phyloP scores from a whole-genome alignment of 2,329 filamentous ascomycete genomes.

The Biscogniauxia mediterranea region DNA sequence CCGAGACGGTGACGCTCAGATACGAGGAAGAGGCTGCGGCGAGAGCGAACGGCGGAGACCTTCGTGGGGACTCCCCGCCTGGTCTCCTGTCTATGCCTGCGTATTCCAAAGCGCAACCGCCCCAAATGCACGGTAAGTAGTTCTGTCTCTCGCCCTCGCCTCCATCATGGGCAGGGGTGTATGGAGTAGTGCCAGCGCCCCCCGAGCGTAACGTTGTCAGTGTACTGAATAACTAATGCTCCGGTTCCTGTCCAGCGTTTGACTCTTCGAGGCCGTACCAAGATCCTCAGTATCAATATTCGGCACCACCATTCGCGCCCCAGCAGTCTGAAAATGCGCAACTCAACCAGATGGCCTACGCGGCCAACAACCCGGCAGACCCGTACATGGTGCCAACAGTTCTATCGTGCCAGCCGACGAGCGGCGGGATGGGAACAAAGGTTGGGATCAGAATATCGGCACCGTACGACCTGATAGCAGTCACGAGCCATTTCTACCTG shows the following conservation, averaged over 20 bases:
- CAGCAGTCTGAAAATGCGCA: slow-evolving; percentile 53
- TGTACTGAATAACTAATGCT: slow-evolving; percentile 14
- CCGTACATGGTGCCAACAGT: slow-evolving; percentile 68
- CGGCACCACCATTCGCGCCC: slow-evolving; percentile 44
- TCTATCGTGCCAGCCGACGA: slow-evolving; percentile 66
- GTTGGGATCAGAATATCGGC: slow-evolving; percentile 73
- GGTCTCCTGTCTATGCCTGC: slow-evolving; percentile 73
- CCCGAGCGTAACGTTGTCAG: not conserved
- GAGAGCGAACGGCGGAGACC: slow-evolving; percentile 52
- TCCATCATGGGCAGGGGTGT: too few species aligned
- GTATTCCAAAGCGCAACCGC: slow-evolving; percentile 73
- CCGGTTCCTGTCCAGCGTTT: slow-evolving; percentile 43
- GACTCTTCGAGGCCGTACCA: slow-evolving; percentile 60
- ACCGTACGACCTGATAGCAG: slow-evolving; percentile 65
- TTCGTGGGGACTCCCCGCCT: slow-evolving; percentile 56
- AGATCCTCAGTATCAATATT: slow-evolving; percentile 54
- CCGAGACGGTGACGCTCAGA: slow-evolving; percentile 54
- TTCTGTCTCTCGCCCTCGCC: not conserved
- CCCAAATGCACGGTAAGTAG: slow-evolving; percentile 76
- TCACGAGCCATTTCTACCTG: slow-evolving; percentile 62
- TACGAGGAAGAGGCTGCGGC: slow-evolving; percentile 56
- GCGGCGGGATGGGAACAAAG: slow-evolving; percentile 67
- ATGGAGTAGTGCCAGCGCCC: too few species aligned
- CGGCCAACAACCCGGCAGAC: slow-evolving; percentile 61
- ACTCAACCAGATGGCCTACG: slow-evolving; percentile 55